Evolutionary conservation across 176 grass and related monocot genomes (phyloP), one percentile per base, ranked within the genome.

Genomic region (Miscanthus lutarioriparius): DNA sequence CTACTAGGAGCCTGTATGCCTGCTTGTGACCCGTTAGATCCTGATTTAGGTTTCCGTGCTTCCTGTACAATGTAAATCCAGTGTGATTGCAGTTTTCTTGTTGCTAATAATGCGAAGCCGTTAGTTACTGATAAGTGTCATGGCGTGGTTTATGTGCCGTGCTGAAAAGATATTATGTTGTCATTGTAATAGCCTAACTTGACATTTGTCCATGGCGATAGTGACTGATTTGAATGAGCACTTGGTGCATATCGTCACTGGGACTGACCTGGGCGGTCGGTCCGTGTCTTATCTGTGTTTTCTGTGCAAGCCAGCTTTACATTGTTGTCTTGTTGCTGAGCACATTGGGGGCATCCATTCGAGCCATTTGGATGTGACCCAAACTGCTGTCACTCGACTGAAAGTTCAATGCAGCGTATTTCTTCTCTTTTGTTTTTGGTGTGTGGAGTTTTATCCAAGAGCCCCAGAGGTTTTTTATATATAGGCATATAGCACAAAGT

Each of bases 11-110:
- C 58, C 10, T 82, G 39, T 66, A 30, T 66, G 63, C 51, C 63
- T 37, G 79, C 65, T 53, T 17, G 22, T 70, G 79, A 81, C 69
- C 23, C 63, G 40, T 64, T 87, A 90, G 77, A 81, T 32, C 45
- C 33, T 76, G 80, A 43, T 79, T 69, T 91, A 91, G 80, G 85
- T 70, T 87, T 76, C 61, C 8, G 22, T 70, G 80, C 70, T 80
- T 80, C 69, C 63, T 87, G 80, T 87, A 84, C 89, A 91, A 91
- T 84, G 89, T 91, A 91, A 80, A 84, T 87, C 68, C 62, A 40
- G 85, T 87, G 84, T 76, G 89, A 70, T 84, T 84, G 78, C 85
- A 87, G 89, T 80, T 75, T 38, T 40, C n/a, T 12, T 87, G 80
- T 70, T 71, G 22, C 49, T 80, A 90, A 87, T 91, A 91, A 87